Base-by-base conservation (phyloP, 2,329 filamentous ascomycete species). In the Metarhizium robertsii region DNA sequence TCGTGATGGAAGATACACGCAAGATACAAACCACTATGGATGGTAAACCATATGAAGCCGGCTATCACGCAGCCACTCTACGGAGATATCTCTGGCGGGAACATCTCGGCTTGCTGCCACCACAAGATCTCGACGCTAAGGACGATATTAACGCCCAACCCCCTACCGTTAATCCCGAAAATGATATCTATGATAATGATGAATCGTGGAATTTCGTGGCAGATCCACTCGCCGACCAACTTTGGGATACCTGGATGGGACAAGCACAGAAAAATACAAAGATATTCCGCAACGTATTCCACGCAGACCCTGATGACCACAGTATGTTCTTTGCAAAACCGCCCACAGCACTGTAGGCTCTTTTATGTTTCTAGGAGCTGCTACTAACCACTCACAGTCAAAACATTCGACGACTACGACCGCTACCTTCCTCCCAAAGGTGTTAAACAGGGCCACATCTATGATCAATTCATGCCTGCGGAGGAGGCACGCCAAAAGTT, bases 321-420 rank as follows among this genome's bases (percentile, higher is more conserved):
- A 89, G 84, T 86, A 71, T 68, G 79, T 67, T 14, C 8, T 10
- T 42, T 42, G 40, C 16, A 8, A 45, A 20, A 4, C 11, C 14
- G 10, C 45, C 29, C 2, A 6, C 25, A 30, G 13, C 10, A 50
- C 36, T 42, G 18, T 43, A 30, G 16, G 3, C 5, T 7, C 30
- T 6, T 32, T 30, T 11, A 18, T 7, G 25, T 32, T 45, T 20
- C 18, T 20, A 20, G n/a, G 50, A 34, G 50, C 25, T 29, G 8
- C 13, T 51, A 20, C 34, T 48, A 20, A 38, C 30, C 4, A 30
- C 52, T 5, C 53, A 18, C 16, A 85, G 85, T 96, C 67, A 89
- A 86, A 78, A 95, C 81, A 0, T 97, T 96, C 62, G 85, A 91
- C 2, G 90, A 96, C 60, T 97, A 97, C 67, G 86, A 96, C 64